A percentile compares a stretch with the other conserved stretches of the same genome.
phyloP scores from a whole-genome alignment of 495 filamentous ascomycete species.

The Staphylotrichum tortipilum region DNA sequence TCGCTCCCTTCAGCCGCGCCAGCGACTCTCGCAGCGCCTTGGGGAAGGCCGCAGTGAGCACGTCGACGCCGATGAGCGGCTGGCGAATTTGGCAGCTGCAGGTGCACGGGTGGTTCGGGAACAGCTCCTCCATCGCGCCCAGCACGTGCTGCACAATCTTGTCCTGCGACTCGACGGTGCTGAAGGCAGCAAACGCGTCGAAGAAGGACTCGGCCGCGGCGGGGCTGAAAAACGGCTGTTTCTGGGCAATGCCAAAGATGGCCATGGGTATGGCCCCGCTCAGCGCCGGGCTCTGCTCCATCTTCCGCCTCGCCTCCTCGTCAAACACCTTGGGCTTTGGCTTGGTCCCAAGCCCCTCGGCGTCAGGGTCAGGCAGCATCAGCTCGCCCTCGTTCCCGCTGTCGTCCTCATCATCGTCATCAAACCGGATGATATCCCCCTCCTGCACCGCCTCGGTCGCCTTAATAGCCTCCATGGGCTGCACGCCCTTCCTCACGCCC shows the following conservation, averaged over 20 bases:
- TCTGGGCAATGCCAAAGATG: constrained; percentile 81
- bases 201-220: constrained; percentile 68
- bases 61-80: constrained; percentile 56
- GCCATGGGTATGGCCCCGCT: constrained; percentile 86
- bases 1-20: constrained; percentile 43
- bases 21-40: constrained; percentile 57
- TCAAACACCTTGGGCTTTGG: constrained; percentile 40
- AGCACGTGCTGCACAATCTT: constrained; percentile 73
- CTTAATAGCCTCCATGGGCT: constrained; percentile 32
- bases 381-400: constrained; percentile 33
- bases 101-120: constrained; percentile 50
- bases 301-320: constrained; percentile 47
- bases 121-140: constrained; percentile 48
- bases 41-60: constrained; percentile 63
- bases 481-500: constrained; percentile 29
- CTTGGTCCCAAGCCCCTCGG: constrained; percentile 14
- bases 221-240: constrained; percentile 58
- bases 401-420: constrained; percentile 37
- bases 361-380: constrained; percentile 36
- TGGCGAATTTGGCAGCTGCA: constrained; percentile 62
- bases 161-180: constrained; percentile 49
- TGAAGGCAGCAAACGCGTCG: constrained; percentile 63
- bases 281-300: constrained; percentile 70
- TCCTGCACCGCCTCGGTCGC: constrained; percentile 28
- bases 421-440: constrained; percentile 22